Evolutionary conservation across 164 flowering plant species (phyloP), one percentile per base, ranked within the genome.

Genomic region (Macadamia integrifolia): DNA sequence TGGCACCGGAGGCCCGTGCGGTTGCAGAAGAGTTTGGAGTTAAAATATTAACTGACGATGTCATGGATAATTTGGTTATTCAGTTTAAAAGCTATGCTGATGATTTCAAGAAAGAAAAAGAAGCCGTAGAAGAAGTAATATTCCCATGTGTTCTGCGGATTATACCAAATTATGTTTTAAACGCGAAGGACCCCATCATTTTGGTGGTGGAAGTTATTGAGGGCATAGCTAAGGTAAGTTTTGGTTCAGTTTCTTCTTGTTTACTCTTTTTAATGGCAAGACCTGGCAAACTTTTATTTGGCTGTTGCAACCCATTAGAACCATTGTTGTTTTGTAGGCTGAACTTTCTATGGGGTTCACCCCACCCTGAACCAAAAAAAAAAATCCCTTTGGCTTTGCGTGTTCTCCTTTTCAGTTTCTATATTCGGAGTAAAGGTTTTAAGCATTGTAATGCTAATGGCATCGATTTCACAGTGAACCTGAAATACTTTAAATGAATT

Each of bases 101-200:
- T 69, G 86, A 82, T 75, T 79, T 94, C 40, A 94, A 90, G 83
- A 97, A 94, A 84, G 97, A 94, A 66, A 88, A 80, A 82, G 97
- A 94, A 78, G 81, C 95, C 71, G 89, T 93, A 10, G 93, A 90
- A 46, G 99, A 90, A 69, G 99, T 92, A 40, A 93, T 92, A 17
- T 94, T 94, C 72, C 99, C 99, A 8, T 94, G 99, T 80, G 90
- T 90, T 43, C 92, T 94, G 9, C 74, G 85, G 77, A 92, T 94
- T 49, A 76, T 92, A 71, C 98, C 98, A 5, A 84, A 86, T 68
- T 89, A 92, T 58, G 75, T 94, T 57, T 94, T 88, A 81, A 92
- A 90, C 82, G 88, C 88, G 82, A 94, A 94, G 80, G 98, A 90
- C 73, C 99, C 98, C 56, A 94, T 92, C 74, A 81, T 94, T 28